Evolutionary conservation across 2,329 filamentous ascomycete species (phyloP), one percentile per base, ranked within the genome.

Genomic region (Pseudofabraea citricarpa): DNA sequence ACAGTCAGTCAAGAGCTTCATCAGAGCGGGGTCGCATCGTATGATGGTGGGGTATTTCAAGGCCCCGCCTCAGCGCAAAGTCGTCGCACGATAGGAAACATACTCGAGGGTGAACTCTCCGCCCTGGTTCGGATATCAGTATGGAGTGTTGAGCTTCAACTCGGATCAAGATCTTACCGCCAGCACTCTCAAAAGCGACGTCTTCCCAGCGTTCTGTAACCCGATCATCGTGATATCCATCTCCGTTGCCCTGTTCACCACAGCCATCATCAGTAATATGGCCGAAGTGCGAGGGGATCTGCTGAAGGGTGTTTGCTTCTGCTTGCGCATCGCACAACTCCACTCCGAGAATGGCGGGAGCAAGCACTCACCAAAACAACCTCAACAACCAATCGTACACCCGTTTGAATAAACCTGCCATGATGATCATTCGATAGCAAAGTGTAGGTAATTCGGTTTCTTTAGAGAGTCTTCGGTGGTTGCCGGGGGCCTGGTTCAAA

Each of bases 191-290:
- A 98, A 74, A 61, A 98, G 69, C 50, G 91, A 97, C 29, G 93
- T 97, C 73, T 98, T 98, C 61, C 93, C 93, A 47, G 93, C 93
- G 71, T 97, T 97, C 65, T 98, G 93, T 63, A 98, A 73, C 19
- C 93, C 93, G 65, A 98, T 91, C 85, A 98, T 95, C 56, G 93
- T 97, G 64, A 98, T 91, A 70, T 98, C 93, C 90, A 98, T 96
- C 74, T 98, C 93, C 55, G 90, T 95, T 56, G 91, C 90, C 93
- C 91, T 96, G 58, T 37, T 53, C 40, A 57, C 52, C 51, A 47
- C 20, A 29, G 23, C 36, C 29, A 27, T 38, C 33, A 45, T 49
- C 47, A 48, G 48, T 44, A 52, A 38, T 37, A 32, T 18, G 16
- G 31, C 23, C 22, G n/a, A 23, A 20, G 16, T 6, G 19, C 21